Evolutionary conservation across 257 asterid genomes (phyloP).

Genomic region (Solanum boliviense): DNA sequence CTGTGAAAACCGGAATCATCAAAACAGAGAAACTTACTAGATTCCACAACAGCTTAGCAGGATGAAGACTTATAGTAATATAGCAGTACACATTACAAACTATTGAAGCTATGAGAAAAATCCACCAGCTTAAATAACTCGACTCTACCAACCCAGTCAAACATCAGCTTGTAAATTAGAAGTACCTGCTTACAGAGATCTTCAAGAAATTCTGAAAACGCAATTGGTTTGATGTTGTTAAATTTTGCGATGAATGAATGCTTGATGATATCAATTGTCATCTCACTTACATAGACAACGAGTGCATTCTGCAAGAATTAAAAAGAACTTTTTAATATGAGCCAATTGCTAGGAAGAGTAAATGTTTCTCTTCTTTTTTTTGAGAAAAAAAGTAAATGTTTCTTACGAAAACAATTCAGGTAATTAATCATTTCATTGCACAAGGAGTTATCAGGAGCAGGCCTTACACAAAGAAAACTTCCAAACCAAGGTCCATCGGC

Average conservation of each 20-base stretch:
- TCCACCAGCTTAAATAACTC: neutral
- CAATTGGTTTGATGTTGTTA: slow-evolving; percentile 81
- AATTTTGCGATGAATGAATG: slow-evolving; percentile 93
- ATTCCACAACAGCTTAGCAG: neutral
- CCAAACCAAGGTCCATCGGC: slow-evolving; percentile 96
- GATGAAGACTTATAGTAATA: neutral
- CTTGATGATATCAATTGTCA: slow-evolving; percentile 81
- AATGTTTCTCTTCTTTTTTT: neutral
- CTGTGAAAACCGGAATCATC: neutral
- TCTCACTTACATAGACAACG: slow-evolving; percentile 73
- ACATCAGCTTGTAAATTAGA: neutral
- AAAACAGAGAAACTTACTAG: neutral
- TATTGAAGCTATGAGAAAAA: neutral
- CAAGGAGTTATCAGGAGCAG: neutral
- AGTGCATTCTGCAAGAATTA: slow-evolving; percentile 72
- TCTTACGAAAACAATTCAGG: neutral
- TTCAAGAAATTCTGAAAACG: slow-evolving; percentile 89
- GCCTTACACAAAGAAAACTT: slow-evolving; percentile 67
- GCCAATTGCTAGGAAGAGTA: neutral
- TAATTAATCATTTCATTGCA: neutral
- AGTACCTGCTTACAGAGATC: slow-evolving; percentile 95
- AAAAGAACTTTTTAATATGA: neutral
- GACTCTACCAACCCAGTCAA: neutral
- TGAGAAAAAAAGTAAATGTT: neutral
- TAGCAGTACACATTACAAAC: neutral